Percentiles rank a stretch among this genome's conserved stretches.
These are phyloP conservation scores for Amanita muscaria DNA, from an alignment of 768 basidiomycete genomes.

Conservation along the genomic window DNA sequence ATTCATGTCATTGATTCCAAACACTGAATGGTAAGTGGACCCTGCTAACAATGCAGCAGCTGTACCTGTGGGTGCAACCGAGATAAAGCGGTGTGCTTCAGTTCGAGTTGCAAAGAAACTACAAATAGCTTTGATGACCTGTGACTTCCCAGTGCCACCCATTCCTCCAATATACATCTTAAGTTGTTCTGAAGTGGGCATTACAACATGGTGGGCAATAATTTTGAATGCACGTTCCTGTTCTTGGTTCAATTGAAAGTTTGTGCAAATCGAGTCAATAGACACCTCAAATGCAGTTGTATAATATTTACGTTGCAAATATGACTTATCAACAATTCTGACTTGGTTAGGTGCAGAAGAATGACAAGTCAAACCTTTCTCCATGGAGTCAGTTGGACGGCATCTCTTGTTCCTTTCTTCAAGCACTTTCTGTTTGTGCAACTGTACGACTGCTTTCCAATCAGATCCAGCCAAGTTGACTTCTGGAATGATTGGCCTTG, in stretches of 20 bases:
- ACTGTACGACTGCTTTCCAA: not conserved
- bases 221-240: constrained; percentile 24
- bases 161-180: constrained; percentile 26
- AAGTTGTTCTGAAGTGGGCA: constrained; percentile 22
- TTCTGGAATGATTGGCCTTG: not conserved
- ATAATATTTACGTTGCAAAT: constrained; percentile 13
- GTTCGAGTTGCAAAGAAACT: constrained; percentile 13
- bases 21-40: too few relatives aligned
- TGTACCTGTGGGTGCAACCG: constrained; percentile 18
- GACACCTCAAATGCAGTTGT: not conserved
- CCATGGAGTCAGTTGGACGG: not conserved
- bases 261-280: constrained; percentile 4
- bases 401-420: not conserved
- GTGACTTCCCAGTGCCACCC: constrained; percentile 26
- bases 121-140: constrained; percentile 21
- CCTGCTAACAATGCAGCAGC: constrained; percentile 18
- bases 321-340: constrained; percentile 18
- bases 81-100: constrained; percentile 11
- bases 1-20: constrained; percentile 13
- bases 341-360: too few relatives aligned
- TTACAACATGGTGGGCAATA: constrained; percentile 21
- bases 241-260: constrained; percentile 19
- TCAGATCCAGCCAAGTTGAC: too few relatives aligned
- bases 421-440: not conserved
- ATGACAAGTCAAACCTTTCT: too few relatives aligned